A percentile compares a stretch with the other conserved stretches of the same genome.
Evolutionary conservation across 805 yeast genomes (phyloP).

Genomic region (Cyberlindnera xishuangbannaensis): DNA sequence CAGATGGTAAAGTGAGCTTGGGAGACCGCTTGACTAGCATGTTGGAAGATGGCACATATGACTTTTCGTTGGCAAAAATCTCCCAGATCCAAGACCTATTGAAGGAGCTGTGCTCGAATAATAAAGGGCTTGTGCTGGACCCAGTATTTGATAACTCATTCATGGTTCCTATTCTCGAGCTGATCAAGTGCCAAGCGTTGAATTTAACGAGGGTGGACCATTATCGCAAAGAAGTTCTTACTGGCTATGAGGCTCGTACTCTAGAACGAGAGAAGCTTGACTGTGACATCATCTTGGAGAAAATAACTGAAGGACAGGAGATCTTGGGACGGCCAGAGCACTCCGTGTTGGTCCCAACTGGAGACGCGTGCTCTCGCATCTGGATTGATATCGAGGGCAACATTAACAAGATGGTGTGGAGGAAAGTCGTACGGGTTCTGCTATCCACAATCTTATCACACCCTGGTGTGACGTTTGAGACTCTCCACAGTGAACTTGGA

Average conservation of each 20-base stretch:
- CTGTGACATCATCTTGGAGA: constrained; percentile 50
- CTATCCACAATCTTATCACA: constrained; percentile 40
- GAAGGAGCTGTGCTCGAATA: constrained; percentile 33
- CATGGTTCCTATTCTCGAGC: constrained; percentile 55
- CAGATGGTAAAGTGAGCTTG: constrained; percentile 36
- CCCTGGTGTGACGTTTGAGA: constrained; percentile 44
- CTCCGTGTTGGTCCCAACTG: constrained; percentile 45
- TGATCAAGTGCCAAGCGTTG: constrained; percentile 38
- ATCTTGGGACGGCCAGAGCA: constrained; percentile 10
- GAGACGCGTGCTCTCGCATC: constrained; percentile 54
- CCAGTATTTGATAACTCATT: constrained; percentile 54
- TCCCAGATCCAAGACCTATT: constrained; percentile 39
- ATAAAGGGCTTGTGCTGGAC: constrained; percentile 51
- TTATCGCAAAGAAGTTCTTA: constrained; percentile 39
- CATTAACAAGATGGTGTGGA: constrained; percentile 59
- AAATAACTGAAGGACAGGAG: constrained; percentile 2
- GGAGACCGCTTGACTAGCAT: constrained; percentile 23
- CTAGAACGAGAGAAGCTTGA: constrained; percentile 63
- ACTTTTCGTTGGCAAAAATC: constrained; percentile 38
- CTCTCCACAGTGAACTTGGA: constrained; percentile 19
- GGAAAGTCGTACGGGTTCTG: constrained; percentile 42
- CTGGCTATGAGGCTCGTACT: constrained; percentile 70
- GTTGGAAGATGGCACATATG: constrained; percentile 26
- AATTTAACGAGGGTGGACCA: constrained; percentile 50
- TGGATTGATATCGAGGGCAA: constrained; percentile 70